Percentiles rank a stretch among this genome's conserved stretches.
These are phyloP conservation scores for Leptomonas pyrrhocoris DNA, from an alignment of 208 protist genomes.

Conservation along the genomic window DNA sequence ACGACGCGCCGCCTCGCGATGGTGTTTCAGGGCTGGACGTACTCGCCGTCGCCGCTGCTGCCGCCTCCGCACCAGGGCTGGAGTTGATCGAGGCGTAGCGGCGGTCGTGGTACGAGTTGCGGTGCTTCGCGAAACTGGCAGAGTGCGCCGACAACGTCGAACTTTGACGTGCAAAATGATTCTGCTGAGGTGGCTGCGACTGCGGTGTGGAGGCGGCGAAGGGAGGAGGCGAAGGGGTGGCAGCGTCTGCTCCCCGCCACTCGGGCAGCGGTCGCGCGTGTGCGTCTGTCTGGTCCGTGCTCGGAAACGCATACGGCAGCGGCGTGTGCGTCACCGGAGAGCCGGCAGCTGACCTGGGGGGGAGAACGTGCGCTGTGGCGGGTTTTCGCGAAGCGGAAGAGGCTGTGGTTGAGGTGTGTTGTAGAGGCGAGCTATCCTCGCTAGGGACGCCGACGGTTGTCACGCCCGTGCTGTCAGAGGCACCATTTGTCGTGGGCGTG, in stretches of 20 bases:
- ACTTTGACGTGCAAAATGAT: background rate
- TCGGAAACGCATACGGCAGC: too few species aligned
- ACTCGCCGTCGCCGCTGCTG: background rate
- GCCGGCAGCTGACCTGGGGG: background rate
- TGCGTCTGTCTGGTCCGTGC: background rate
- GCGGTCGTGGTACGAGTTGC: constrained; percentile 18
- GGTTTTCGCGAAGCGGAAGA: background rate
- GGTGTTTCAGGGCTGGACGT: background rate
- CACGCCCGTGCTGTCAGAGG: background rate
- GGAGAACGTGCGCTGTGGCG: background rate
- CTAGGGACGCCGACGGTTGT: background rate
- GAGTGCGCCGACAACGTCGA: constrained; percentile 8
- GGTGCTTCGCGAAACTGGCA: background rate
- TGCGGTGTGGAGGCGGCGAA: background rate
- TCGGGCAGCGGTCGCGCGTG: background rate
- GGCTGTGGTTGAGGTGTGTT: background rate
- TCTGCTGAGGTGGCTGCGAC: background rate
- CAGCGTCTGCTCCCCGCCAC: background rate
- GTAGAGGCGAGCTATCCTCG: background rate
- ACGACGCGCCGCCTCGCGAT: constrained; percentile 2
- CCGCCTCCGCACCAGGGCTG: background rate
- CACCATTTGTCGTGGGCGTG: background rate
- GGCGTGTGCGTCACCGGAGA: background rate
- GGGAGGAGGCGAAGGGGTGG: too few species aligned
- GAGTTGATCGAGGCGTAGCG: constrained; percentile 15